Evolutionary conservation across 176 grass and related monocot genomes (phyloP), one percentile per base, ranked within the genome.

Genomic region (Avena eriantha): DNA sequence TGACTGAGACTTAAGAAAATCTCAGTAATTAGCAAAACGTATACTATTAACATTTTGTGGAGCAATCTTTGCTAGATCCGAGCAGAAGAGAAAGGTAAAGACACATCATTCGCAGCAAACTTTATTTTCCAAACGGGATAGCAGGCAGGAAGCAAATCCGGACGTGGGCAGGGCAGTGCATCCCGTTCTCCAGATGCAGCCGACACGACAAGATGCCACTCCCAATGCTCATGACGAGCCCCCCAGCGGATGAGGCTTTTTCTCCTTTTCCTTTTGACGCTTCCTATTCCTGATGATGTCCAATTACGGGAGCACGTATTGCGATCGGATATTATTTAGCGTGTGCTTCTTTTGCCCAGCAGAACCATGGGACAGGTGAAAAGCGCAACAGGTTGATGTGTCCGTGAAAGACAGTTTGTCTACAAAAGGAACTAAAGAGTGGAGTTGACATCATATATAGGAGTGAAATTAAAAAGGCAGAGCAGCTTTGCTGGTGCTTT

Each of bases 281-380:
- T 51, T 9, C 16, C 23, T 61, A 23, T 64, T 19, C 16, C 43
- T 80, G 65, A 81, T 84, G 85, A 75, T 53, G 76, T 3, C 85
- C 85, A 87, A 84, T 81, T 75, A 76, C 81, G 69, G 17, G 69
- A 76, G 69, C 81, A 82, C 50, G 61, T 88, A 88, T 88, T 85
- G 85, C 69, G 29, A 29, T 29, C 29, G 81, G 84, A n/a, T 51
- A 80, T 80, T 65, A 75, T 80, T 80, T 39, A 58, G 56, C 61
- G 1, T 64, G 84, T 76, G 53, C 39, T 65, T 22, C 84, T 69
- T 84, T 76, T 18, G 45, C 69, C 57, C 76, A 17, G 77, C 90
- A 85, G 51, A 73, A 61, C 26, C 89, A 43, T 75, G 77, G 81
- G 77, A 77, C 26, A 81, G 77, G 77, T 23, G 72, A 78, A 91